Percentiles rank a stretch among this genome's conserved stretches.
phyloP scores from a whole-genome alignment of 2,329 filamentous ascomycete species.

The Volutella citrinella region DNA sequence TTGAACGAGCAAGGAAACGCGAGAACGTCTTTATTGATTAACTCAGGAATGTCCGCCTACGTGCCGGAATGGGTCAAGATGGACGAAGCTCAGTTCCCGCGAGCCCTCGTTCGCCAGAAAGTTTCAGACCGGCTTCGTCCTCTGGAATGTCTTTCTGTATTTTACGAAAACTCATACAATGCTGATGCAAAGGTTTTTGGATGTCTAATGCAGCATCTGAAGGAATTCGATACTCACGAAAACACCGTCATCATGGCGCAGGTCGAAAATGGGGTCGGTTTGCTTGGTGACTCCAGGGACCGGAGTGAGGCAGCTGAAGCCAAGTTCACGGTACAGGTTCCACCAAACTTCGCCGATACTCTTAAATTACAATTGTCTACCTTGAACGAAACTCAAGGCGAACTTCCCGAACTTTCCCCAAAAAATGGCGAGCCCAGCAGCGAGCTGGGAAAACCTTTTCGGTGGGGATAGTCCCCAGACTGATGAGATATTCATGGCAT shows the following conservation, averaged over 20 bases:
- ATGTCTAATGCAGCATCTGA: not conserved
- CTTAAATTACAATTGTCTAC: too few relatives aligned
- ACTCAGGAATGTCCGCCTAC: too few relatives aligned
- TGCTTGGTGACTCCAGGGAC: constrained; percentile 1
- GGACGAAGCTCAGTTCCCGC: not conserved
- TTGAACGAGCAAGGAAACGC: too few relatives aligned
- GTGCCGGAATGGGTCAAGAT: not conserved
- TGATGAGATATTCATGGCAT: not conserved
- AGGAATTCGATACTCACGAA: not conserved
- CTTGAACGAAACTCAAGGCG: too few relatives aligned
- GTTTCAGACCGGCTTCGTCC: too few relatives aligned
- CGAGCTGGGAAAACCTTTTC: too few relatives aligned
- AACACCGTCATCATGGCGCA: constrained; percentile 2
- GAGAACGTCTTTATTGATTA: too few relatives aligned
- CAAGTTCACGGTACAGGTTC: too few relatives aligned
- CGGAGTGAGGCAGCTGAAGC: too few relatives aligned
- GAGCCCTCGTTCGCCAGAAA: not conserved
- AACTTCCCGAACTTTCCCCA: too few relatives aligned
- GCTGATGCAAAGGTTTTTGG: not conserved
- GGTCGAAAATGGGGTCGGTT: constrained; percentile 1
- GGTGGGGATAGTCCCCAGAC: not conserved
- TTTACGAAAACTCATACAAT: not conserved
- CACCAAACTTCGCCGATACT: too few relatives aligned
- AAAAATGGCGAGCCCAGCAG: too few relatives aligned
- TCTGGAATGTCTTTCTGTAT: not conserved